Evolutionary conservation across 306 rosid genomes (phyloP), one percentile per base, ranked within the genome.

Genomic region (Psophocarpus tetragonolobus): DNA sequence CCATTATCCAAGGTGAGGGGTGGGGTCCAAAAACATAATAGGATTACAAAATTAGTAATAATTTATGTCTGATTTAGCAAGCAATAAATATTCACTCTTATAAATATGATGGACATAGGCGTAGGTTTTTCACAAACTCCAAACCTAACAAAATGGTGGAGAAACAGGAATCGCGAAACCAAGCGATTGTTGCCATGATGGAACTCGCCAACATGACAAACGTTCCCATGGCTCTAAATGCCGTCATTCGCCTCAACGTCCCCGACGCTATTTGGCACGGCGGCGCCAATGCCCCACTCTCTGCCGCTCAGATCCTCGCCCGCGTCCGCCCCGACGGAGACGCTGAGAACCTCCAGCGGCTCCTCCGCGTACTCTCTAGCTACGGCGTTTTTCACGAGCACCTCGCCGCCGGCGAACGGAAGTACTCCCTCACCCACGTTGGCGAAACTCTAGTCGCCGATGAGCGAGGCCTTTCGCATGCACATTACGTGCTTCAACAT

Each of bases 131-230:
- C n/a, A n/a, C n/a, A n/a, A n/a, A n/a, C n/a, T n/a, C n/a, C n/a
- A n/a, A n/a, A n/a, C n/a, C n/a, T n/a, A n/a, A n/a, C n/a, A n/a
- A n/a, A n/a, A n/a, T n/a, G n/a, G n/a, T n/a, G n/a, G n/a, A n/a
- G n/a, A n/a, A n/a, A n/a, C n/a, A n/a, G 1, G 93, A 84, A 20
- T 53, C 74, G 8, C 63, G 87, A 11, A 94, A 88, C 61, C 78
- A 72, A 81, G 93, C 97, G 0, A 84, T 92, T 51, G 56, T 92
- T 0, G 84, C 76, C 10, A 92, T 94, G 12, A 33, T 90, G 2
- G 98, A 92, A 50, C 90, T 92, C 0, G 97, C 97, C 13, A 92
- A 94, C 91, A 92, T 94, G 98, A 94, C 91, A 74, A 92, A 97
- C 44, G 97, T 94, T 1, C 98, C 98, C 2, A 92, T 94, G 97